Base-by-base conservation (phyloP, 106 monocot species). In the Dioscorea alata region DNA sequence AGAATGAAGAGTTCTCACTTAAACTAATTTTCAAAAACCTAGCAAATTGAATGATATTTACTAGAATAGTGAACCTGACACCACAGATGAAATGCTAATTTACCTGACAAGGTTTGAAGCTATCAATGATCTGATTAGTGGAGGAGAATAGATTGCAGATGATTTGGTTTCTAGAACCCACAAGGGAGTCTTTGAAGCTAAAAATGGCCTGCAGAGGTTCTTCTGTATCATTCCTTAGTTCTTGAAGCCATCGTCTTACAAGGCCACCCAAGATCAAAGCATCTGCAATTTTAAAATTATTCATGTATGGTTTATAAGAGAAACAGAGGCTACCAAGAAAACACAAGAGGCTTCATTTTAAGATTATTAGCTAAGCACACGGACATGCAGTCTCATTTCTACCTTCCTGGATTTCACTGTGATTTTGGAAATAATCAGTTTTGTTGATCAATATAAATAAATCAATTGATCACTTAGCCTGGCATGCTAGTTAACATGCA, bases 241-340 rank as follows among this genome's bases (percentile, higher is more conserved):
- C 90, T 78, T 84, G 83, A 28, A 83, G 77, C 94, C 94, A 94
- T 69, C 71, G 75, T 74, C 88, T 90, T 12, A 88, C 83, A 34
- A 94, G 74, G 18, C 90, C 79, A 70, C 63, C 70, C 59, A 90
- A 79, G 34, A 81, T 64, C 68, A 48, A 70, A 57, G 68, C 48
- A 19, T 83, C 94, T 94, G 87, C 73, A 85, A 19, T 33, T 35
- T 53, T 31, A 25, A 50, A 57, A 57, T 34, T 33, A 54, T 54
- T 54, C 54, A 4, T 54, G 19, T 0, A 19, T 19, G 15, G 42
- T 42, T 42, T 54, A 18, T 8, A 54, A 13, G 19, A 54, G 54
- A 54, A 54, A 16, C 13, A 54, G 54, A 19, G 19, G 15, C 54
- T 14, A 54, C 5, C 4, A 54, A 54, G 7, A 16, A 54, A 42